Conservation (phyloP, 257 asterid genomes). For the Parsonsia alboflavescens region DNA sequence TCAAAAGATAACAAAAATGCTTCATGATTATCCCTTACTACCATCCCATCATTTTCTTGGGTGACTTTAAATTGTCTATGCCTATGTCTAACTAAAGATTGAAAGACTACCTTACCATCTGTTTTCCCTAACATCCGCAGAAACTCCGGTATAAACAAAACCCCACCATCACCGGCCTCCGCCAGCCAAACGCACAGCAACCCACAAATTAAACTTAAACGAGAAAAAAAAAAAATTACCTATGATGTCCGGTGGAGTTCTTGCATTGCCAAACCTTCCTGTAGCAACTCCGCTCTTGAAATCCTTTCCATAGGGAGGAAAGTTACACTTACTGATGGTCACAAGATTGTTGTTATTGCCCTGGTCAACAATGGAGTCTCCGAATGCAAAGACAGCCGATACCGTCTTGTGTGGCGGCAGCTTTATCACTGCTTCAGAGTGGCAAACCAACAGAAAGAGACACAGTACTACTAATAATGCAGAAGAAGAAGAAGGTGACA, state of each 20-base stretch:
- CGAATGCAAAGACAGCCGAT: constrained; percentile 57
- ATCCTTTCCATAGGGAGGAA: constrained; percentile 63
- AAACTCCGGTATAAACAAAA: no score
- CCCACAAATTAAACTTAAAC: no score
- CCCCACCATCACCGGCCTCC: no score
- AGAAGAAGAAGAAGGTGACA: no score
- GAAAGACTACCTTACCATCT: no score
- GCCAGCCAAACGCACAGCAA: no score
- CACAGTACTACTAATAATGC: neutral
- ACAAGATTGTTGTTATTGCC: constrained; percentile 48
- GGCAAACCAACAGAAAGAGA: constrained; percentile 7
- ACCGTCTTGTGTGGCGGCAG: constrained; percentile 34
- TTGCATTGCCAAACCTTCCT: constrained; percentile 69
- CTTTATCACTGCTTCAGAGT: constrained; percentile 27
- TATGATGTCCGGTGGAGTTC: constrained; percentile 56
- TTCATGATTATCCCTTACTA: no score
- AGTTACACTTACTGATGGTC: constrained; percentile 35
- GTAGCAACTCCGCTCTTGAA: constrained; percentile 50
- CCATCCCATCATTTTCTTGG: no score
- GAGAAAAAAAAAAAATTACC: constrained; percentile 28
- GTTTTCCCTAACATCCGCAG: no score
- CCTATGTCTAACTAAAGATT: no score
- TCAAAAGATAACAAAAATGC: no score
- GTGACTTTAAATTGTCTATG: no score
- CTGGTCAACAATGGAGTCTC: constrained; percentile 76